These are phyloP conservation scores for Tilletia indica DNA, from an alignment of 1,284 basidiomycete species.

Conservation along the genomic window DNA sequence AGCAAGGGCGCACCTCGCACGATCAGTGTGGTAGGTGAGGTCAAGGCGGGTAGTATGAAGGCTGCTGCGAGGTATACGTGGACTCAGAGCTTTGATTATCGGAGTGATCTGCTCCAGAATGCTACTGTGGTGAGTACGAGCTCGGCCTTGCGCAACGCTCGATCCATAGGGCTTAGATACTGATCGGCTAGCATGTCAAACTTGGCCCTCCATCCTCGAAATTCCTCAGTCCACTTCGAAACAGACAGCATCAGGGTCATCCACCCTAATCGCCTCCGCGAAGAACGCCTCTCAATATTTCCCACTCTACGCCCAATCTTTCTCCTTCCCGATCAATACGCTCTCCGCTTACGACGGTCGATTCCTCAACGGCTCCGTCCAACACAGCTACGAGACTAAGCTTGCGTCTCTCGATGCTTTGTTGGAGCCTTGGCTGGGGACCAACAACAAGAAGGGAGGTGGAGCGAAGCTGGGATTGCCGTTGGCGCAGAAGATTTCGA, in stretches of 20 bases:
- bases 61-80: background rate
- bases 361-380: constrained; percentile 18
- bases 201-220: no score
- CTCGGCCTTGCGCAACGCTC: background rate
- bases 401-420: background rate
- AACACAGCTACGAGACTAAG: constrained; percentile 3
- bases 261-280: background rate
- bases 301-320: constrained; percentile 5
- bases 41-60: constrained; percentile 18
- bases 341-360: constrained; percentile 11
- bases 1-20: background rate
- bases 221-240: background rate
- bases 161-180: background rate
- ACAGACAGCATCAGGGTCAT: background rate
- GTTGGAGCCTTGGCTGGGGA: background rate
- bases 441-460: background rate
- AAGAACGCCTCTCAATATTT: background rate
- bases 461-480: constrained; percentile 12
- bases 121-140: constrained; percentile 2
- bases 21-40: constrained; percentile 2
- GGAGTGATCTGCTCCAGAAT: background rate
- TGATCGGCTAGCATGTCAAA: background rate
- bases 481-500: constrained; percentile 7
- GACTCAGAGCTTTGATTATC: constrained; percentile 15
- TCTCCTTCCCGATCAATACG: constrained; percentile 19